Conservation (phyloP, 495 filamentous ascomycete species). For the Aspergillus steynii region DNA sequence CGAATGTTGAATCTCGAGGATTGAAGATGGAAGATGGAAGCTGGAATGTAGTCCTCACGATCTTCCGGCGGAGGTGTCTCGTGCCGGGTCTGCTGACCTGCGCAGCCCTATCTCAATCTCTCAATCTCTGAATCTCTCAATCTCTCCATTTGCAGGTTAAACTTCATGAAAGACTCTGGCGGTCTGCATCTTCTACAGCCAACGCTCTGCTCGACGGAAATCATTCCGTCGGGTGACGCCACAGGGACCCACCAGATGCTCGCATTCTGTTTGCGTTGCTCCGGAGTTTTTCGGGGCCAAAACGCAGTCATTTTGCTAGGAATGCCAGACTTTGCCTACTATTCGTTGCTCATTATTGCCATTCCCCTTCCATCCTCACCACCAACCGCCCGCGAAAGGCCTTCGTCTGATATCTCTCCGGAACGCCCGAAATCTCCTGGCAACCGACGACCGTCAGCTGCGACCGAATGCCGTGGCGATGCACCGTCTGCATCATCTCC, state of each 20-base stretch:
- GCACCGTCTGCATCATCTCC: slow-evolving; percentile 13
- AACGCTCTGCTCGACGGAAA: neutral
- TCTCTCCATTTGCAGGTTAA: too few relatives aligned
- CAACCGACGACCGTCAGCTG: slow-evolving; percentile 10
- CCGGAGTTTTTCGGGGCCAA: neutral
- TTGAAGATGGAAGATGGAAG: too few relatives aligned
- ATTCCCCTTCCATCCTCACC: slow-evolving; percentile 1
- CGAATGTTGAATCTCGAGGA: too few relatives aligned
- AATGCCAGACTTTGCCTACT: neutral
- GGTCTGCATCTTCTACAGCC: neutral
- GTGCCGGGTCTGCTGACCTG: neutral
- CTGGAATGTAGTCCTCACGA: too few relatives aligned
- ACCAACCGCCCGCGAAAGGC: slow-evolving; percentile 10
- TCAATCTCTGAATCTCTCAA: too few relatives aligned
- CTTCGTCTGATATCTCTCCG: slow-evolving; percentile 1
- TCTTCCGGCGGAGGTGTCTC: too few relatives aligned
- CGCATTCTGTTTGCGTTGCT: neutral
- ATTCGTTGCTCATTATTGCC: neutral
- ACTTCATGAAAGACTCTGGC: too few relatives aligned
- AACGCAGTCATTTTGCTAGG: neutral
- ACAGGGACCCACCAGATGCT: neutral
- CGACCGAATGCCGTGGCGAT: slow-evolving; percentile 4
- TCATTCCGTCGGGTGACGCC: neutral
- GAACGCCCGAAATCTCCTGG: slow-evolving; percentile 2
- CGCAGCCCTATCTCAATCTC: neutral